Evolutionary conservation across 129 eudicot species (phyloP), one percentile per base, ranked within the genome.

Genomic region (Oenanthe sinensis): DNA sequence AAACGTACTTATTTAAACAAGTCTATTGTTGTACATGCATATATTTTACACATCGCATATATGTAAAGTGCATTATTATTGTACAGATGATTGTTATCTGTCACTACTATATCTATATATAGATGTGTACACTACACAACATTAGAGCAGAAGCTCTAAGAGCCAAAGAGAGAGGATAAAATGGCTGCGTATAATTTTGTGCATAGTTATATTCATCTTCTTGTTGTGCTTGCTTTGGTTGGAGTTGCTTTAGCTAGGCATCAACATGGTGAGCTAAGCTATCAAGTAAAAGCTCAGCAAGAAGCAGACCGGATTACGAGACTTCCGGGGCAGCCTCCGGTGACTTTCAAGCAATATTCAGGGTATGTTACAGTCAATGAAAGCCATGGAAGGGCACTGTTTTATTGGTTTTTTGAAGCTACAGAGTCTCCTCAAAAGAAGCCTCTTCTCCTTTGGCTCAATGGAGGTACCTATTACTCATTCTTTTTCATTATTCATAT

Each of bases 401-500:
- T 93, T 77, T 93, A 93, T 87, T 93, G 98, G 98, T 93, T 93
- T 80, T 89, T 91, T 73, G 98, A 94, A 77, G 96, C 98, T 46
- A 77, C 60, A 6, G 54, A 88, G 14, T 45, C 71, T 1, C 91
- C 98, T 44, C 68, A 88, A 0, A 71, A 84, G 36, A 94, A 90
- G 80, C 98, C 98, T 77, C 87, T 94, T 19, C 88, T 94, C 73
- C 78, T 94, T 8, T 94, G 97, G 97, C 92, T 91, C 40, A 94
- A 90, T 83, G 98, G 98, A 94, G 98, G 98, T 94, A 90, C 26
- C 30, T 37, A 19, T 20, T 55, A 22, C 65, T 55, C 28, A 2
- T 22, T 55, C 28, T 55, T 55, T 7, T 54, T 54, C 0, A 22
- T 55, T 7, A 58, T 8, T n/a, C 3, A 8, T n/a, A 6, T 20